Evolutionary conservation across 371 early-diverging fungal genomes (phyloP), one percentile per base, ranked within the genome.

Genomic region (Mucor mucedo): DNA sequence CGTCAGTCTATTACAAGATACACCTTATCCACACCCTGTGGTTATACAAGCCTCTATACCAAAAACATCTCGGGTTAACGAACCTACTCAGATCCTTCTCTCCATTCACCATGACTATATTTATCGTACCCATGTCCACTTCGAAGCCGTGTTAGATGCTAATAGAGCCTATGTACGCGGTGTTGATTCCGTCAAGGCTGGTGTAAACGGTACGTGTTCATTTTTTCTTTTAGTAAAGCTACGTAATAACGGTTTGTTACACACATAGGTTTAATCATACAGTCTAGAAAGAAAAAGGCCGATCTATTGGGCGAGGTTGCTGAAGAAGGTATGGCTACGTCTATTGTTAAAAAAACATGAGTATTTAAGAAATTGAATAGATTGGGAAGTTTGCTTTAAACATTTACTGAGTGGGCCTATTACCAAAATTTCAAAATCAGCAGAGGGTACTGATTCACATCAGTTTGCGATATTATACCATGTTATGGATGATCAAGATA

Each of bases 1-100:
- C 40, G 70, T 71, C 16, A 78, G 82, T 59, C 55, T 81, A 11
- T 45, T 78, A 8, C 74, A 73, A 52, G 79, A 78, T 33, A 65
- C 65, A 27, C 77, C 78, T 6, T 78, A 75, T 42, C 77, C 82
- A 29, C 78, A 71, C 48, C 82, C 82, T 39, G 57, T 70, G 6
- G 45, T 64, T 30, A 56, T 74, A 10, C 69, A 69, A 59, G 47
- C 38, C 8, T 52, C 50, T 10, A 28, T 52, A 39, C 62, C 56
- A 10, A 49, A 54, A 41, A 47, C 60, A 8, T 66, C 58, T 9
- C 64, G 57, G 45, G 47, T 40, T 7, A 63, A 50, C 38, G 57
- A 61, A 32, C 63, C 66, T 16, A 60, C 57, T 44, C 68, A 65
- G 38, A 66, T 67, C 13, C 54, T 75, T 21, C 55, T 82, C 35